phyloP scores from a whole-genome alignment of 164 flowering plant species.

The Brasenia schreberi region DNA sequence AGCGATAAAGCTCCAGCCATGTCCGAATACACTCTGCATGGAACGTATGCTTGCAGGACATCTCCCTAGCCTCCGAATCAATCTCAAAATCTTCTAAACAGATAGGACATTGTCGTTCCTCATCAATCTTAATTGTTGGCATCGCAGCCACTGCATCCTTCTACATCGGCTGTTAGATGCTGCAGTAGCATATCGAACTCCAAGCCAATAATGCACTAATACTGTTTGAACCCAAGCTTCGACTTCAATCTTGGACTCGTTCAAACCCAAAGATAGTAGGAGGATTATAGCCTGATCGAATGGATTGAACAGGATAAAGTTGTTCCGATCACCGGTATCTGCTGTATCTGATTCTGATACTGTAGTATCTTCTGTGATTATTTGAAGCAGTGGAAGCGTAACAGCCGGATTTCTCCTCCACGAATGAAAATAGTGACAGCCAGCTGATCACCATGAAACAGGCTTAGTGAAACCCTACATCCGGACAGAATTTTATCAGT shows the following conservation, averaged over 20 bases:
- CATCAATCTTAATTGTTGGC: slow-evolving; percentile 45
- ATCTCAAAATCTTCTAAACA: slow-evolving; percentile 74
- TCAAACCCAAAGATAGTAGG: slow-evolving; percentile 30
- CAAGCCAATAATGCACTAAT: slow-evolving; percentile 46
- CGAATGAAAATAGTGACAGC: too few relatives aligned
- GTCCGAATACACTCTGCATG: slow-evolving; percentile 54
- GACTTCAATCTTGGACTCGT: slow-evolving; percentile 13
- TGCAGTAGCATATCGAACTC: slow-evolving; percentile 66
- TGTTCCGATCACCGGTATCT: slow-evolving; percentile 24
- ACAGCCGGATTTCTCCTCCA: slow-evolving; percentile 55
- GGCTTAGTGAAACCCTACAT: too few relatives aligned
- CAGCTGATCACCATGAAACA: too few relatives aligned
- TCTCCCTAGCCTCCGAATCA: slow-evolving; percentile 58
- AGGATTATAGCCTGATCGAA: slow-evolving; percentile 45
- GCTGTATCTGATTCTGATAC: slow-evolving; percentile 24
- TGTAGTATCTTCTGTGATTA: slow-evolving; percentile 28
- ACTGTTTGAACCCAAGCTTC: slow-evolving; percentile 3
- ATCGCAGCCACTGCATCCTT: slow-evolving; percentile 68
- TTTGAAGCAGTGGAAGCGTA: slow-evolving; percentile 25
- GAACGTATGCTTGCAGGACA: slow-evolving; percentile 91
- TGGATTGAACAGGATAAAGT: slow-evolving; percentile 49
- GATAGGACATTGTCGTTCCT: slow-evolving; percentile 47
- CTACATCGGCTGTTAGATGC: slow-evolving; percentile 65
- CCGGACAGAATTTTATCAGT: too few relatives aligned
- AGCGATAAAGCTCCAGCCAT: slow-evolving; percentile 85